Evolutionary conservation across 2,329 filamentous ascomycete species (phyloP), one percentile per base, ranked within the genome.

Genomic region (Trichoderma pleuroti): DNA sequence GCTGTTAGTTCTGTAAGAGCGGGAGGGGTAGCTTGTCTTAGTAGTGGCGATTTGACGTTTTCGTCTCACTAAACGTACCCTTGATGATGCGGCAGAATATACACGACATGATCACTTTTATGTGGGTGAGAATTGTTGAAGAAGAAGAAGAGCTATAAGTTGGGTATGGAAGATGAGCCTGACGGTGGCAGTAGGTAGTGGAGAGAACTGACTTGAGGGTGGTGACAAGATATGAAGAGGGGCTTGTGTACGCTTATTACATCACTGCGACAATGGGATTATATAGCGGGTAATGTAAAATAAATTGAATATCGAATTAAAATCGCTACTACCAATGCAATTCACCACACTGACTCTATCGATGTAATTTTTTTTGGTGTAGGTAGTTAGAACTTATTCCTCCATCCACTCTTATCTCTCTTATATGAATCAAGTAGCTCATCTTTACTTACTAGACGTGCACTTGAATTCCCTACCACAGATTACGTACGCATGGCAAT

Each of bases 61-160:
- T 30, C 16, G n/a, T 34, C 69, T 49, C 11, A 4, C 4, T 6
- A 18, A 49, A 24, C 78, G 72, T 78, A 86, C 95, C 95, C 88
- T 97, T 97, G 85, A 99, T 92, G 80, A 99, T 98, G 82, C 93
- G 97, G 87, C 96, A 99, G 85, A 99, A 99, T 79, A 98, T 93
- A 81, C 96, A 99, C 34, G 74, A 73, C 75, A 76, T 78, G 61
- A 2, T 54, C 2, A 46, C 14, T 34, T 42, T 3, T n/a, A 21
- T 57, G 26, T 5, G 28, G 12, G 10, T 34, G 5, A 2, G 1
- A 1, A n/a, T 24, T 57, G n/a, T 3, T 18, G 36, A 6, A 10
- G 49, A 26, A 28, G 12, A 28, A 21, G 24, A 26, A 9, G 12
- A 56, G 32, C 21, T 67, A 57, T 67, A 12, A 32, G 26, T 26